These are phyloP conservation scores for Periconia sp. DNA, from an alignment of 2,329 filamentous ascomycete species.

Conservation along the genomic window DNA sequence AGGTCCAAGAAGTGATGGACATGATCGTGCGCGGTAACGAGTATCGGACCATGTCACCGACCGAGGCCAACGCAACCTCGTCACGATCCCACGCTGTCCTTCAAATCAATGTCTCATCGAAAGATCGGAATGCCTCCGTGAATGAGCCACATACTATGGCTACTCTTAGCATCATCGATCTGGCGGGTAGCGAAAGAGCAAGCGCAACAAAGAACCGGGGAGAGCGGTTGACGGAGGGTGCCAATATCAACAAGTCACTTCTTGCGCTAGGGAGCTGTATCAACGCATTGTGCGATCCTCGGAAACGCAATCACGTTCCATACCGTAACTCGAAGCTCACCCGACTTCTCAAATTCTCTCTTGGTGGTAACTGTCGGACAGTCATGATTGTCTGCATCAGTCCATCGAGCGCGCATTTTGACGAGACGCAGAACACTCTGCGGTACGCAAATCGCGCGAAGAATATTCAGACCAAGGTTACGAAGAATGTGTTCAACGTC, in stretches of 20 bases:
- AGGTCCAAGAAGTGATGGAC: conserved; percentile 90
- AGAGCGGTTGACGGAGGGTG: conserved; percentile 87
- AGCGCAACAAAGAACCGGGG: conserved; percentile 97
- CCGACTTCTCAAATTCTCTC: conserved; percentile 91
- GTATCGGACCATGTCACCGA: conserved; percentile 93
- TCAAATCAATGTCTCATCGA: conserved; percentile 94
- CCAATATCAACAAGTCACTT: conserved; percentile 99
- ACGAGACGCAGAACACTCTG: conserved; percentile 97
- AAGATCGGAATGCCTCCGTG: conserved; percentile 88
- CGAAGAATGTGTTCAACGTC: conserved; percentile 98
- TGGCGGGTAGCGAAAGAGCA: conserved; percentile 93
- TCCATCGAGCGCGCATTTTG: conserved; percentile 93
- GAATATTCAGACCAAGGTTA: conserved; percentile 99
- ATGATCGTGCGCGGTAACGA: conserved; percentile 97
- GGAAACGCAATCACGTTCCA: conserved; percentile 91
- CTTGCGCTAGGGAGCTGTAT: conserved; percentile 95
- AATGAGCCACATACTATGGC: conserved; percentile 98
- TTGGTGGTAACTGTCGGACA: conserved; percentile 97
- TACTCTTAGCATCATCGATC: conserved; percentile 95
- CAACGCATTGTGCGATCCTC: conserved; percentile 93
- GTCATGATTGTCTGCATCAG: conserved; percentile 99
- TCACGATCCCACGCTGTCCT: conserved; percentile 96
- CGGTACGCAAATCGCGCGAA: conserved; percentile 97
- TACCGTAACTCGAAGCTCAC: conserved; percentile 99
- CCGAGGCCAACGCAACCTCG: conserved; percentile 95